Percentiles rank a stretch among this genome's conserved stretches.
Conservation (phyloP, 2,329 filamentous ascomycete species). For the Leptographium radiaticola region DNA sequence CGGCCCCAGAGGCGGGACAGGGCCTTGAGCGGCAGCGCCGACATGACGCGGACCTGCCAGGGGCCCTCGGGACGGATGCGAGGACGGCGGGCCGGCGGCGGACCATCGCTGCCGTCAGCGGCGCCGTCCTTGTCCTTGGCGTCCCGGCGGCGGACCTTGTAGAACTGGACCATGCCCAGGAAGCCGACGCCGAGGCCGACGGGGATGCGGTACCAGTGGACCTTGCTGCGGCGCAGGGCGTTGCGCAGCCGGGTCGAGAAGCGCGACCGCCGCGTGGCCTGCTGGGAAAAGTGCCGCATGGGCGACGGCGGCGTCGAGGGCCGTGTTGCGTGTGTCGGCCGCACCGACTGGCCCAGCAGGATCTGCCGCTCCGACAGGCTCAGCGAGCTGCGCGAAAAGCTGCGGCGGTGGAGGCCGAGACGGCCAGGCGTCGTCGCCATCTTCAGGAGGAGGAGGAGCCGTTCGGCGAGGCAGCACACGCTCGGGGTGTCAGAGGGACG, state of each 20-base stretch:
- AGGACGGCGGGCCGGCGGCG: conserved; percentile 33
- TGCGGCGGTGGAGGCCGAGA: conserved; percentile 12
- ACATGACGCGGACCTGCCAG: conserved; percentile 89
- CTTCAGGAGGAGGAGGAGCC: not conserved
- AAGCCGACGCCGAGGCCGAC: conserved; percentile 76
- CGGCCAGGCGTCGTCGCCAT: conserved; percentile 12
- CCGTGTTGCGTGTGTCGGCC: not conserved
- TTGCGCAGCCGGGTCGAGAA: conserved; percentile 39
- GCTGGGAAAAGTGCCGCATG: conserved; percentile 25
- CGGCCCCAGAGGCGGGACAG: conserved; percentile 79
- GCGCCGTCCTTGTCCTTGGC: conserved; percentile 33
- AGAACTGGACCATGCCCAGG: conserved; percentile 71
- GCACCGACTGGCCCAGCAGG: conserved; percentile 6
- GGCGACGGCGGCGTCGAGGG: conserved; percentile 3
- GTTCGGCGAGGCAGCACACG: not conserved
- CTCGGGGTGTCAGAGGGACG: not conserved
- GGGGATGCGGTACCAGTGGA: conserved; percentile 86
- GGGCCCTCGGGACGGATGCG: conserved; percentile 71
- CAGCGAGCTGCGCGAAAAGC: conserved; percentile 10
- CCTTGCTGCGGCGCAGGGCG: conserved; percentile 37
- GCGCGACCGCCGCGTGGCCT: conserved; percentile 31
- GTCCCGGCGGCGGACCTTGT: conserved; percentile 52
- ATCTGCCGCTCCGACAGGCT: conserved; percentile 11
- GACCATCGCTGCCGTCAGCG: conserved; percentile 22
- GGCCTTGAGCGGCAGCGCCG: conserved; percentile 79